phyloP scores from a whole-genome alignment of 2,329 filamentous ascomycete species.

The Aspergillus fischeri region DNA sequence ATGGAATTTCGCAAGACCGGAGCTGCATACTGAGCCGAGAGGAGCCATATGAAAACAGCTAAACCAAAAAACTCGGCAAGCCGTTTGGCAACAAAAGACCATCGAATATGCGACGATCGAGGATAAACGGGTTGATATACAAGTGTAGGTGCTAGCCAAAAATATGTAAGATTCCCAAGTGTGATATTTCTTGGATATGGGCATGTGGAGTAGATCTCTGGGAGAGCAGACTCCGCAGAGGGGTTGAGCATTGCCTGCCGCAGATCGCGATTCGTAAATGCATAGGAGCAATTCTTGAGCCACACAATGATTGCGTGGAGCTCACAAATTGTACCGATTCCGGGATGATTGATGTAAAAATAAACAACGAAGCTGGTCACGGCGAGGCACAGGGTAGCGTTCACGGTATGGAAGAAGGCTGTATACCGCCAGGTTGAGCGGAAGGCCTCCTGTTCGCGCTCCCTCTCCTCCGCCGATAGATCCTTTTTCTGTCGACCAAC shows the following conservation, averaged over 20 bases:
- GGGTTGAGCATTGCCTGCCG: slow-evolving; percentile 86
- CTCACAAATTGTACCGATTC: slow-evolving; percentile 87
- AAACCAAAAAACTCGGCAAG: slow-evolving; percentile 72
- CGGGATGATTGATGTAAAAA: slow-evolving; percentile 83
- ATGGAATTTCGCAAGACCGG: slow-evolving; percentile 87
- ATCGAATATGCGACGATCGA: slow-evolving; percentile 73
- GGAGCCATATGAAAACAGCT: slow-evolving; percentile 89
- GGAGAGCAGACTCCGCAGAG: slow-evolving; percentile 62
- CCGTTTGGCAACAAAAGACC: slow-evolving; percentile 82
- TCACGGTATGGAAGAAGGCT: slow-evolving; percentile 74
- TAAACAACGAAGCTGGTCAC: slow-evolving; percentile 85
- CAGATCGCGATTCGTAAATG: slow-evolving; percentile 92
- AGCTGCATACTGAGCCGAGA: slow-evolving; percentile 88
- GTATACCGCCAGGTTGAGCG: slow-evolving; percentile 74
- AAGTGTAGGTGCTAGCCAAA: slow-evolving; percentile 96
- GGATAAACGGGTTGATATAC: slow-evolving; percentile 98
- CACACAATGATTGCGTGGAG: slow-evolving; percentile 92
- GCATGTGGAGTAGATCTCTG: slow-evolving; percentile 74
- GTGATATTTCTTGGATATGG: slow-evolving; percentile 92
- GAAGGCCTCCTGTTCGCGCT: slow-evolving; percentile 61
- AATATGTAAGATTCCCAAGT: slow-evolving; percentile 81
- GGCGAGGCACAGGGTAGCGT: slow-evolving; percentile 74
- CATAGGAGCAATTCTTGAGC: slow-evolving; percentile 94
- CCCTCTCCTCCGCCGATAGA: slow-evolving; percentile 51
- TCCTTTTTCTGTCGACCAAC: slow-evolving; percentile 57